Conservation (phyloP, 73 alveolate genomes). For the Urostyla sp. region DNA sequence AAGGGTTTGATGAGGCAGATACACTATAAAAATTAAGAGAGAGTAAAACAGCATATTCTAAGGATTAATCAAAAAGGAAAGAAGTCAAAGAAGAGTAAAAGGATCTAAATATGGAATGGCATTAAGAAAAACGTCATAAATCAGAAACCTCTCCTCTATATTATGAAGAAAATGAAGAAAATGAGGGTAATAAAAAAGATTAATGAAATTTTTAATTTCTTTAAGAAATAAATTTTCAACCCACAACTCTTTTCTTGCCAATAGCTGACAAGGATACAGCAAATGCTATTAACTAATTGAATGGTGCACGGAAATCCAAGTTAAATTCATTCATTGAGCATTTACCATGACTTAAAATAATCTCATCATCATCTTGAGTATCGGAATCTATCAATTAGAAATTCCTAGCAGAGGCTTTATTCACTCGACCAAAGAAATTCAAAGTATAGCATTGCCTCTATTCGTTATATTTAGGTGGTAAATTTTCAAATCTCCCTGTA, state of each 20-base stretch:
- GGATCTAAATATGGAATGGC: no score
- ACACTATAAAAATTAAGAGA: no score
- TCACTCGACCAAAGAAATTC: constrained; percentile 73
- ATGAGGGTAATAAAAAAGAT: no score
- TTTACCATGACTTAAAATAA: constrained; percentile 78
- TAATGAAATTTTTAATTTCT: no score
- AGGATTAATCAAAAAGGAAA: no score
- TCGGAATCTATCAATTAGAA: constrained; percentile 71
- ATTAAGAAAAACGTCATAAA: no score
- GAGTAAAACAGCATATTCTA: no score
- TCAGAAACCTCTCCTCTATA: no score
- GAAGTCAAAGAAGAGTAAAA: no score
- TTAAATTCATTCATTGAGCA: constrained; percentile 68
- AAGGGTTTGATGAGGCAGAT: no score
- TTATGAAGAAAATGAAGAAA: no score
- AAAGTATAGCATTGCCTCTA: constrained; percentile 77
- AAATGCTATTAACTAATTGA: constrained; percentile 63
- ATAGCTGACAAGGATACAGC: constrained; percentile 74
- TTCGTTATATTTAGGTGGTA: constrained; percentile 72
- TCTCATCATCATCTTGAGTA: constrained; percentile 66
- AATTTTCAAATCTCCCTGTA: constrained; percentile 59
- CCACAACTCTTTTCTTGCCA: constrained; percentile 80
- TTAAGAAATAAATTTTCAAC: constrained; percentile 47
- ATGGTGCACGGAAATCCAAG: constrained; percentile 78
- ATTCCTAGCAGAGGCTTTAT: constrained; percentile 81